Evolutionary conservation across 2,329 filamentous ascomycete genomes (phyloP).

Genomic region (Cladosporium halotolerans): DNA sequence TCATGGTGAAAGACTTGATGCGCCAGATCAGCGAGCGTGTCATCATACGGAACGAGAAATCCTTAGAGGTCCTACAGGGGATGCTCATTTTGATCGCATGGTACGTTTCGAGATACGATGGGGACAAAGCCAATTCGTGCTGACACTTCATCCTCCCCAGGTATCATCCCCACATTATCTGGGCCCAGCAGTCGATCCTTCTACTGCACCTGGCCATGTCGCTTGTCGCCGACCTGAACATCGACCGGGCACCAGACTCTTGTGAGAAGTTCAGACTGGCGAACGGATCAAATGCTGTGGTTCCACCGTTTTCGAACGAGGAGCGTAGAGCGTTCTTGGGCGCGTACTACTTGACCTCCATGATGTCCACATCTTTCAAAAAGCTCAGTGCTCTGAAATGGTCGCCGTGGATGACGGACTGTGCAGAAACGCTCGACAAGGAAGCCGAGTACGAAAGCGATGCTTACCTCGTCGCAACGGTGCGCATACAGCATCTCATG

Average conservation of each 20-base stretch:
- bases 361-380: slow-evolving; percentile 26
- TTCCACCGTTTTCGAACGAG: slow-evolving; percentile 17
- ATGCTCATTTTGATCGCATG: slow-evolving; percentile 17
- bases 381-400: slow-evolving; percentile 25
- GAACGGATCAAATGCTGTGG: slow-evolving; percentile 1
- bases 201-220: slow-evolving; percentile 26
- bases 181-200: slow-evolving; percentile 24
- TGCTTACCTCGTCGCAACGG: slow-evolving; percentile 24
- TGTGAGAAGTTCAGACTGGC: slow-evolving; percentile 11
- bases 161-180: slow-evolving; percentile 28
- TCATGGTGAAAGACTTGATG: slow-evolving; percentile 23
- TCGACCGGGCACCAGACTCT: slow-evolving; percentile 19
- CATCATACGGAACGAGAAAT: slow-evolving; percentile 27
- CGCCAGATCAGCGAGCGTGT: slow-evolving; percentile 25
- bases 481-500: slow-evolving; percentile 24
- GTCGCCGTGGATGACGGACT: slow-evolving; percentile 21
- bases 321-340: slow-evolving; percentile 24
- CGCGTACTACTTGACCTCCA: slow-evolving; percentile 24
- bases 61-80: slow-evolving; percentile 24
- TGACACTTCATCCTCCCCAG: background rate
- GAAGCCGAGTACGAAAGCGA: slow-evolving; percentile 24
- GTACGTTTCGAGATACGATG: background rate
- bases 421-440: slow-evolving; percentile 19
- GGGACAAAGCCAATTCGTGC: background rate
- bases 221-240: slow-evolving; percentile 22